Conservation (phyloP, 2,329 filamentous ascomycete species). For the Trichophyton verrucosum region DNA sequence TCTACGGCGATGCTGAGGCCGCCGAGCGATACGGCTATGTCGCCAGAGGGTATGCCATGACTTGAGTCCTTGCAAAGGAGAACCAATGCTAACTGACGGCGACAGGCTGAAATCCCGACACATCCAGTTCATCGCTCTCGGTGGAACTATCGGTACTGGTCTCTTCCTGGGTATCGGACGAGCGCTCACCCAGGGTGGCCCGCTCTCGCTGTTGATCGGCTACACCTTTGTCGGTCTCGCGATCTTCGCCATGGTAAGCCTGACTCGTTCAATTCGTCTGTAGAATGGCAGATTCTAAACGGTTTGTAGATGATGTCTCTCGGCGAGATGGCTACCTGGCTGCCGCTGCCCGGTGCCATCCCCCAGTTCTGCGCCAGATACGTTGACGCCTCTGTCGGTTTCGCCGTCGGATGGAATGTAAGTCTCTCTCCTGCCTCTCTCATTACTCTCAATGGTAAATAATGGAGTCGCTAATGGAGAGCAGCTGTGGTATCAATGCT, state of each 20-base stretch:
- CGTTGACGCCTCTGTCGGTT: constrained; percentile 39
- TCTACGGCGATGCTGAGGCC: constrained; percentile 41
- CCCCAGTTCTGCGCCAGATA: constrained; percentile 31
- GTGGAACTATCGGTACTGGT: constrained; percentile 46
- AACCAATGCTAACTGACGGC: neutral
- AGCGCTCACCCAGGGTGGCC: constrained; percentile 38
- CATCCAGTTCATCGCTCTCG: constrained; percentile 48
- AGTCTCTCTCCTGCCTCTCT: constrained; percentile 29
- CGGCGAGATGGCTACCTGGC: constrained; percentile 38
- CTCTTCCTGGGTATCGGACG: constrained; percentile 44
- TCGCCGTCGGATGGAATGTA: constrained; percentile 40
- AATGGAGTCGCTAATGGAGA: neutral
- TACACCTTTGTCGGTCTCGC: constrained; percentile 40
- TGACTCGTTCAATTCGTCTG: neutral
- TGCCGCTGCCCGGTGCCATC: constrained; percentile 39
- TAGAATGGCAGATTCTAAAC: neutral
- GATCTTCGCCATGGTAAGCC: constrained; percentile 32
- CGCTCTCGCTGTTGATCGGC: constrained; percentile 29
- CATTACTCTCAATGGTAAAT: too few relatives aligned
- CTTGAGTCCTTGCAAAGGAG: too few relatives aligned
- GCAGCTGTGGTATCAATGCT: constrained; percentile 23
- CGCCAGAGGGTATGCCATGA: constrained; percentile 32
- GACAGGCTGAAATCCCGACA: constrained; percentile 39
- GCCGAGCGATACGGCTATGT: constrained; percentile 43
- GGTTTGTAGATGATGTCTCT: constrained; percentile 27